Evolutionary conservation across 179 eudicot species (phyloP).

Genomic region (Sideroxylon spinosum): DNA sequence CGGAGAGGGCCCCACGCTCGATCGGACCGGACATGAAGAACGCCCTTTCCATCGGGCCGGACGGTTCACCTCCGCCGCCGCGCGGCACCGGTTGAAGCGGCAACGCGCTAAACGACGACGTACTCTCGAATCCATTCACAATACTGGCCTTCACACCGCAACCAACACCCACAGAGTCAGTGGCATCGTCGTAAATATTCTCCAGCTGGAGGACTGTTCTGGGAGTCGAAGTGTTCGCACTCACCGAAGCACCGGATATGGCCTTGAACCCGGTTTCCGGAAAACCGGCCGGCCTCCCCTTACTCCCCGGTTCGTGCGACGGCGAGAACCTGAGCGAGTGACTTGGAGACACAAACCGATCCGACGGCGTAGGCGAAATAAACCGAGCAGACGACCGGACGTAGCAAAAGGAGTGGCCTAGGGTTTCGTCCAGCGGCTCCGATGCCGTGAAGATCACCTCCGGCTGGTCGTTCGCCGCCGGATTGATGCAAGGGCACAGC

Average conservation of each 20-base stretch:
- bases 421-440: constrained; percentile 67
- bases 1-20: constrained; percentile 80
- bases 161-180: constrained; percentile 22
- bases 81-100: constrained; percentile 79
- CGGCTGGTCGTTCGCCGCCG: constrained; percentile 29
- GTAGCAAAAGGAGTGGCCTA: constrained; percentile 93
- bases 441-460: constrained; percentile 36
- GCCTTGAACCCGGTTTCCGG: constrained; percentile 46
- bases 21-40: constrained; percentile 86
- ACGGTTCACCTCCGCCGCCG: constrained; percentile 27
- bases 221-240: constrained; percentile 75
- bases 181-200: constrained; percentile 35
- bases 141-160: constrained; percentile 25
- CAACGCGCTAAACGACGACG: constrained; percentile 60
- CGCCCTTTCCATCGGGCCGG: constrained; percentile 43
- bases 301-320: constrained; percentile 35
- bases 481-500: constrained; percentile 65
- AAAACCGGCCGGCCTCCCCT: constrained; percentile 13
- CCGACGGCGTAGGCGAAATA: constrained; percentile 71
- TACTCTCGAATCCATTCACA: constrained; percentile 76
- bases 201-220: constrained; percentile 44
- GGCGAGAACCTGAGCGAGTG: constrained; percentile 64
- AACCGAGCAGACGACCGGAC: constrained; percentile 73
- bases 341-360: constrained; percentile 59
- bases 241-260: constrained; percentile 83